Base-by-base conservation (phyloP, 2,329 filamentous ascomycete genomes). In the Hortaea werneckii region DNA sequence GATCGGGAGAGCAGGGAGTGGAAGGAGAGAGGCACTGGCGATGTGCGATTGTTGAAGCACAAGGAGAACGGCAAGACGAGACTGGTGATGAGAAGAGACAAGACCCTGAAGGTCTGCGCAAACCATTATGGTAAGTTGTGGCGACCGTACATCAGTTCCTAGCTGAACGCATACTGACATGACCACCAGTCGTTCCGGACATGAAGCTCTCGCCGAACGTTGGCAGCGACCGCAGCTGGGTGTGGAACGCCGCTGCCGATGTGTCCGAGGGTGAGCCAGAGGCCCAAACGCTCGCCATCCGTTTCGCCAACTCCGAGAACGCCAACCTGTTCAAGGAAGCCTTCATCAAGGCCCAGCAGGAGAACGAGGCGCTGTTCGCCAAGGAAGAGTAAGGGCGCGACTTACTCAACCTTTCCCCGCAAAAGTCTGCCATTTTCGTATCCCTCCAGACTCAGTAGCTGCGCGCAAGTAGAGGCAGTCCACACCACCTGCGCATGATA, bases 31-130 rank as follows among this genome's bases (percentile, higher is more conserved):
- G 92, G 92, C 55, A 96, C 92, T 55, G 92, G 92, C 61, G 90
- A 96, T 62, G 89, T 96, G 54, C 82, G 90, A 64, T 78, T 98
- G 69, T 77, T 98, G 66, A 96, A 95, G 82, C 92, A 98, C 78
- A 92, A 88, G 79, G 89, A 95, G 76, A 95, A 95, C 69, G 82
- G 85, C 72, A 96, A 96, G 83, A 95, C 89, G 49, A 82, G 92
- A 60, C 76, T 98, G 61, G 92, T 98, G 59, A 98, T 98, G 92
- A 85, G 92, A 69, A 81, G 92, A 67, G 92, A 98, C 77, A 96
- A 96, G 87, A 98, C 92, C 51, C 82, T 96, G 74, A 98, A 98
- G 80, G 92, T 98, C 72, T 98, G 92, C 83, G 92, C 92, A 66
- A 98, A 98, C 78, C 92, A 98, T 79, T 98, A 98, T 73, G 83